Base-by-base conservation (phyloP, 169 alveolate species). In the Plasmodium berghei region DNA sequence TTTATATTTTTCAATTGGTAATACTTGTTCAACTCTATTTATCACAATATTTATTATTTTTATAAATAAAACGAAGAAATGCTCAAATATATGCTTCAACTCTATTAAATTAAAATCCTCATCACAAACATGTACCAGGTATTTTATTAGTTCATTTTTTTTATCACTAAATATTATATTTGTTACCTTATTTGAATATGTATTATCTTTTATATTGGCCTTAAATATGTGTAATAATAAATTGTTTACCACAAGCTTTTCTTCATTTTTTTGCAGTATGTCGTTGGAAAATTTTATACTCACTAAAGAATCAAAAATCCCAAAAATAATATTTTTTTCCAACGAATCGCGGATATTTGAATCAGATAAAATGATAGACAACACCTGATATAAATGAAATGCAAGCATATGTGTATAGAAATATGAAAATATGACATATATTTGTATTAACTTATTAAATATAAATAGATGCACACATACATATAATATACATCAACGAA, bases 81-180 rank as follows among this genome's bases (percentile, higher is more conserved):
- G 45, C 18, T 83, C 90, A 46, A 83, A 83, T 10, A 83, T 54
- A 45, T 14, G 24, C 46, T 67, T 83, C 85, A 67, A 45, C n/a
- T 83, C 59, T 42, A 67, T 22, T 56, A 83, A 5, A 20, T 18
- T 28, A 18, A 42, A 67, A 18, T 64, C 90, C 22, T 83, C 64
- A n/a, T 67, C 66, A 71, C 90, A 83, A 8, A 83, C 22, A 24
- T 49, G 48, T 16, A 18, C 61, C 28, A 83, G 18, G 62, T 83
- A 83, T 64, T 67, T 83, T 20, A 67, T 54, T 67, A 83, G 24
- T 40, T 2, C 63, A 20, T 83, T 69, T 28, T 69, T 80, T 16
- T 83, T 83, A 48, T 67, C 90, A 46, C 73, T 83, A 55, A 83
- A 67, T 40, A 83, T 56, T 83, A 83, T 55, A 64, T 58, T 75